phyloP scores from a whole-genome alignment of 148 eudicot species.

The Pouteria glomerata region DNA sequence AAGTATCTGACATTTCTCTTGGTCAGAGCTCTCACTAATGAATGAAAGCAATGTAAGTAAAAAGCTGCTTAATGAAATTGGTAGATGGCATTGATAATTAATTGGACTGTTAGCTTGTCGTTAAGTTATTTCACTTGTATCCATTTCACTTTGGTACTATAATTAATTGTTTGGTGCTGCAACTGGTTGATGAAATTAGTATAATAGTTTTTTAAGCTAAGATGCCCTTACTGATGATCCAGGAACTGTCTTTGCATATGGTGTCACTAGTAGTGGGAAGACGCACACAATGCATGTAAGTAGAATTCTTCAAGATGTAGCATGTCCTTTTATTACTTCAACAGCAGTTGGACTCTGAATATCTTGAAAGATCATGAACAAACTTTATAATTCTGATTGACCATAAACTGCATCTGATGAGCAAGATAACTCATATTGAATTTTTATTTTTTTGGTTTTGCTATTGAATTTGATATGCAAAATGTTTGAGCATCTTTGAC shows the following conservation, averaged over 20 bases:
- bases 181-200: neutral
- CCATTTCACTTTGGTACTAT: neutral
- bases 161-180: no score
- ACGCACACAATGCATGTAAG: slow-evolving; percentile 99
- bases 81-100: no score
- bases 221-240: slow-evolving; percentile 21
- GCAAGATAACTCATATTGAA: neutral
- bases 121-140: no score
- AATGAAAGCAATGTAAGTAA: neutral
- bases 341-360: neutral
- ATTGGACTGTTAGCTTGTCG: no score
- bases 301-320: neutral
- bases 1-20: neutral
- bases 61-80: no score
- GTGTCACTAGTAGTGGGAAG: slow-evolving; percentile 99
- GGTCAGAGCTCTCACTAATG: no score
- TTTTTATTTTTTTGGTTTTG: neutral
- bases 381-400: neutral
- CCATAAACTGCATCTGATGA: neutral
- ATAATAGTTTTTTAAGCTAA: slow-evolving; percentile 4
- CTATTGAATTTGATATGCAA: no score
- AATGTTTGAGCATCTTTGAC: no score
- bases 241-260: slow-evolving; percentile 99
- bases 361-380: neutral
- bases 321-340: neutral